phyloP scores from a whole-genome alignment of 805 yeast species.

The Candida dendrica region DNA sequence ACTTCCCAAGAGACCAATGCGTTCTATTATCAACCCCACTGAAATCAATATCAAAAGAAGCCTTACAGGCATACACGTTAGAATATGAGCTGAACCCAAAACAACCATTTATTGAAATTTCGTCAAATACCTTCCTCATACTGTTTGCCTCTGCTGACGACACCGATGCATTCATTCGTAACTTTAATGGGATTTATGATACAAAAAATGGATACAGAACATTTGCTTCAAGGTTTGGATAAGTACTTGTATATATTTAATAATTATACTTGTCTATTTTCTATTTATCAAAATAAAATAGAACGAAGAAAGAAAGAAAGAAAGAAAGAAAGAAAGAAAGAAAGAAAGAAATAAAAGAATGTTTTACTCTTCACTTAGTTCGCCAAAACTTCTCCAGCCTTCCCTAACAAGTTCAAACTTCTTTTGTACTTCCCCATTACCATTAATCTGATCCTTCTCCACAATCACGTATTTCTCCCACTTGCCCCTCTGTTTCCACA shows the following conservation, averaged over 20 bases:
- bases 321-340: too few relatives aligned
- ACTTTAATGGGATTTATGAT: not conserved
- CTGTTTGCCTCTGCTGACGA: not conserved
- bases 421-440: slow-evolving; percentile 18
- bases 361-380: slow-evolving; percentile 5
- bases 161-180: not conserved
- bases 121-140: not conserved
- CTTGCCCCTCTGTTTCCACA: slow-evolving; percentile 67
- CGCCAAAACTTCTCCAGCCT: slow-evolving; percentile 57
- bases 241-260: too few relatives aligned
- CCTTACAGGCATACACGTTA: not conserved
- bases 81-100: not conserved
- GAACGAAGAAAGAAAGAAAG: too few relatives aligned
- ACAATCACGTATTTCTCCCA: slow-evolving; percentile 84
- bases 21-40: not conserved
- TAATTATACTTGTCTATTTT: too few relatives aligned
- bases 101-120: not conserved
- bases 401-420: slow-evolving; percentile 57
- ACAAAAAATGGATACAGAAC: too few relatives aligned
- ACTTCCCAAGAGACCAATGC: not conserved
- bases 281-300: too few relatives aligned
- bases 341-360: too few relatives aligned
- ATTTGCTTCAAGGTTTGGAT: too few relatives aligned
- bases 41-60: too few relatives aligned
- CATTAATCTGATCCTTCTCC: slow-evolving; percentile 31